These are phyloP conservation scores for Hirsutella thompsonii DNA, from an alignment of 2,329 filamentous ascomycete species.

Conservation along the genomic window DNA sequence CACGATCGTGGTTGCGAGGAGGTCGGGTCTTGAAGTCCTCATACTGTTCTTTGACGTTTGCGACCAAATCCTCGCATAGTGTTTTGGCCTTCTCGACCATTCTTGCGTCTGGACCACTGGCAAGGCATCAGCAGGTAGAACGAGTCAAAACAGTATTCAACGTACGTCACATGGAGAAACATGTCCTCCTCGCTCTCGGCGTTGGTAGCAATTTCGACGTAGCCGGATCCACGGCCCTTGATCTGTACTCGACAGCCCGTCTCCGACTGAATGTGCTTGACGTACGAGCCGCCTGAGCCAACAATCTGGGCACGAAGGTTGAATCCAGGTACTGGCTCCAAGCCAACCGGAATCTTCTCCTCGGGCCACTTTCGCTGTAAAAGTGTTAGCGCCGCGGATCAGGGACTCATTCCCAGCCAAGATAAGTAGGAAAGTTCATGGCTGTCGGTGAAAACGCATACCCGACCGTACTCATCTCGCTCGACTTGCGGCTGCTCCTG, in stretches of 20 bases:
- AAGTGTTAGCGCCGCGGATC: neutral
- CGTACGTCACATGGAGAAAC: constrained; percentile 91
- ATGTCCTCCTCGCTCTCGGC: constrained; percentile 89
- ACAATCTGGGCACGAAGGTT: constrained; percentile 95
- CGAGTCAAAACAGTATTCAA: constrained; percentile 8
- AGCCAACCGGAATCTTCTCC: constrained; percentile 79
- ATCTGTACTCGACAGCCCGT: constrained; percentile 95
- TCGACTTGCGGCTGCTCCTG: constrained; percentile 59
- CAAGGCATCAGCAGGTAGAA: neutral
- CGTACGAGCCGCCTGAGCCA: constrained; percentile 84
- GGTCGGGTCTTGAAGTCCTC: constrained; percentile 80
- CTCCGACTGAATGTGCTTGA: constrained; percentile 96
- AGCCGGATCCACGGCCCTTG: constrained; percentile 91
- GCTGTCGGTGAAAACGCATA: constrained; percentile 27
- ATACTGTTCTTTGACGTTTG: constrained; percentile 79
- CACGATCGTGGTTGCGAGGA: constrained; percentile 45
- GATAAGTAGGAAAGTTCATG: neutral
- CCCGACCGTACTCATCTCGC: constrained; percentile 79
- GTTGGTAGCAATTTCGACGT: constrained; percentile 79
- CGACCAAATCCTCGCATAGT: constrained; percentile 77
- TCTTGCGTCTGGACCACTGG: constrained; percentile 70
- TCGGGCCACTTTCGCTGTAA: constrained; percentile 96
- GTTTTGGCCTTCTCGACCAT: constrained; percentile 82
- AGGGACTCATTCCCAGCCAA: neutral
- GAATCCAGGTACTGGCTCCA: constrained; percentile 88